Evolutionary conservation across 2,329 filamentous ascomycete genomes (phyloP).

Genomic region (Decorospora gaudefroyi): DNA sequence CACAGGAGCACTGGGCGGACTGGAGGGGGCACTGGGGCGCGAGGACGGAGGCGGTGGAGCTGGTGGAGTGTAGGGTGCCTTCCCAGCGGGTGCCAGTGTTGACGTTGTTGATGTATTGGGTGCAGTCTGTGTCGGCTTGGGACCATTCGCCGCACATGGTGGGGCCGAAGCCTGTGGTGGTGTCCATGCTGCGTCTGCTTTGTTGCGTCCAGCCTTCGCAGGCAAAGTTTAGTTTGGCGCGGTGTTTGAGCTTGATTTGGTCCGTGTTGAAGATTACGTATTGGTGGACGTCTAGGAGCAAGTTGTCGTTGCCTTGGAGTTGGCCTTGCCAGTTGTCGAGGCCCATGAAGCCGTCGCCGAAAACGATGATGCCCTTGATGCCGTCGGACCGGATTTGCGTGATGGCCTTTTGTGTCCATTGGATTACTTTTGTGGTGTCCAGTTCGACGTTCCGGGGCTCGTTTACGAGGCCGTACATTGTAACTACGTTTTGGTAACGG

Average conservation of each 20-base stretch:
- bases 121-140: constrained; percentile 96
- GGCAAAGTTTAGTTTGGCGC: constrained; percentile 82
- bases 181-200: constrained; percentile 72
- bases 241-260: constrained; percentile 80
- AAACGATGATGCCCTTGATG: constrained; percentile 72
- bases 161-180: constrained; percentile 80
- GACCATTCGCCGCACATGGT: constrained; percentile 97
- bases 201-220: constrained; percentile 87
- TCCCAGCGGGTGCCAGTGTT: constrained; percentile 88
- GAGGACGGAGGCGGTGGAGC: constrained; percentile 64
- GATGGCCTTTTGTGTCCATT: constrained; percentile 79
- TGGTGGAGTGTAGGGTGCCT: constrained; percentile 76
- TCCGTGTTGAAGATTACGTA: constrained; percentile 97
- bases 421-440: constrained; percentile 66
- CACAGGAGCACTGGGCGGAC: constrained; percentile 70
- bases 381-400: constrained; percentile 76
- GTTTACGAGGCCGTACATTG: constrained; percentile 93
- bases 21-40: constrained; percentile 73
- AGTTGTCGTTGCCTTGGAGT: constrained; percentile 69
- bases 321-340: constrained; percentile 87
- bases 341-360: constrained; percentile 94
- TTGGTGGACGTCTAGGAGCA: constrained; percentile 96
- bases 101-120: constrained; percentile 84
- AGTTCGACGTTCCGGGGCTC: constrained; percentile 83
- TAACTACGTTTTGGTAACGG: constrained; percentile 87